Conservation (phyloP, 805 yeast species). For the Lipomyces japonicus region DNA sequence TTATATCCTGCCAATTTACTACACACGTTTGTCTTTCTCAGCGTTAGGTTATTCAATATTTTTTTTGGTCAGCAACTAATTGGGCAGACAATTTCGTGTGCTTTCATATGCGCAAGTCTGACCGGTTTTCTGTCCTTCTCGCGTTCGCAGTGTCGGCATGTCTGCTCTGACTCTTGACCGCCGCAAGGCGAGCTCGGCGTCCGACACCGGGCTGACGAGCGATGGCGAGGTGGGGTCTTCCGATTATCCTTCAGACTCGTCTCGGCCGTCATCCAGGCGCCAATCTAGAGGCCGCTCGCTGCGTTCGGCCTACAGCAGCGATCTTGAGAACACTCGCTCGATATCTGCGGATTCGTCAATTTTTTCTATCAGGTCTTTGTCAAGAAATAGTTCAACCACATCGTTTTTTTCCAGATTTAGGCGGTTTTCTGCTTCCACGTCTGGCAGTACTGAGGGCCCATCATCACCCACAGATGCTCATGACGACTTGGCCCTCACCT, state of each 20-base stretch:
- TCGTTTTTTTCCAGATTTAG: slow-evolving; percentile 23
- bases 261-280: background rate
- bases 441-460: slow-evolving; percentile 9
- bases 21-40: no score
- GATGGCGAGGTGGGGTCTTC: background rate
- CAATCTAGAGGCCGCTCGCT: background rate
- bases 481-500: slow-evolving; percentile 10
- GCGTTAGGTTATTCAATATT: no score
- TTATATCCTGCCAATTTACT: no score
- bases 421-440: slow-evolving; percentile 21
- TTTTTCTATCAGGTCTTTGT: slow-evolving; percentile 5
- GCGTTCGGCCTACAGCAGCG: slow-evolving; percentile 1
- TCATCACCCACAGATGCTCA: slow-evolving; percentile 7
- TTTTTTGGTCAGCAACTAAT: no score
- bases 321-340: slow-evolving; percentile 11
- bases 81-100: no score
- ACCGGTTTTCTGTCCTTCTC: background rate
- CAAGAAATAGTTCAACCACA: slow-evolving; percentile 9
- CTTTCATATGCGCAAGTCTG: no score
- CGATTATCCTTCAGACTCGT: background rate
- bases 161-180: slow-evolving; percentile 5
- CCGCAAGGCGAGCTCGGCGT: slow-evolving; percentile 6
- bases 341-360: slow-evolving; percentile 15
- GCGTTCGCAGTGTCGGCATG: slow-evolving; percentile 6
- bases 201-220: slow-evolving; percentile 1